Evolutionary conservation across 2,329 filamentous ascomycete genomes (phyloP).

Genomic region (Fusarium abutilonis): DNA sequence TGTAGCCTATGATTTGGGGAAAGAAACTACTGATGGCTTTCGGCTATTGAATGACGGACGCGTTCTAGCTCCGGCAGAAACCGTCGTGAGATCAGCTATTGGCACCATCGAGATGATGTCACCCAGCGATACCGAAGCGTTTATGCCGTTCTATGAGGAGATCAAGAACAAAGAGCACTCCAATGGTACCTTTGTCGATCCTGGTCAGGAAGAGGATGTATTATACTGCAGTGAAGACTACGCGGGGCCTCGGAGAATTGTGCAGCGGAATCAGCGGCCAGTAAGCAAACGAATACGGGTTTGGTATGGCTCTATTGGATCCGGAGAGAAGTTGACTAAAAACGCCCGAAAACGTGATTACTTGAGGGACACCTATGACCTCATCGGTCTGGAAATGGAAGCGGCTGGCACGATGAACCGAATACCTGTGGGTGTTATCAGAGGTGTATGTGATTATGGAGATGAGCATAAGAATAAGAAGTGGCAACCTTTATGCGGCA

Average conservation of each 20-base stretch:
- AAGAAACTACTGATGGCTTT: slow-evolving; percentile 46
- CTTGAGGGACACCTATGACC: slow-evolving; percentile 42
- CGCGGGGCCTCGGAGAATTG: neutral
- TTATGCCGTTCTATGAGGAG: slow-evolving; percentile 40
- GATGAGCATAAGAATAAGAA: slow-evolving; percentile 48
- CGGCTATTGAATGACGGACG: slow-evolving; percentile 42
- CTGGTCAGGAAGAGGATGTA: slow-evolving; percentile 45
- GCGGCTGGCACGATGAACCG: slow-evolving; percentile 49
- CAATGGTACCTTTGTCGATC: slow-evolving; percentile 44
- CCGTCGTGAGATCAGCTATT: slow-evolving; percentile 49
- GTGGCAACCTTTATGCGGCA: slow-evolving; percentile 51
- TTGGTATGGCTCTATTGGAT: slow-evolving; percentile 42
- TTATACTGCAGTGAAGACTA: slow-evolving; percentile 25
- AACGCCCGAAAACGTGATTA: slow-evolving; percentile 41
- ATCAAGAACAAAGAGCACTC: slow-evolving; percentile 41
- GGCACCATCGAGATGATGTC: slow-evolving; percentile 45
- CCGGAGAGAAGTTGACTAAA: slow-evolving; percentile 48
- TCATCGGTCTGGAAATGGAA: slow-evolving; percentile 51
- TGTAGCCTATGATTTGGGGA: slow-evolving; percentile 49
- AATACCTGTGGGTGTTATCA: slow-evolving; percentile 48
- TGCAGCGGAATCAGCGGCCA: too few relatives aligned
- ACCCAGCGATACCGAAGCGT: slow-evolving; percentile 35
- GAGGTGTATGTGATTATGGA: slow-evolving; percentile 50
- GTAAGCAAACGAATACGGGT: neutral
- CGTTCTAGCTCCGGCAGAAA: slow-evolving; percentile 44